A percentile compares a stretch with the other conserved stretches of the same genome.
These are phyloP conservation scores for Ogataea pini DNA, from an alignment of 805 yeast genomes.

Conservation along the genomic window DNA sequence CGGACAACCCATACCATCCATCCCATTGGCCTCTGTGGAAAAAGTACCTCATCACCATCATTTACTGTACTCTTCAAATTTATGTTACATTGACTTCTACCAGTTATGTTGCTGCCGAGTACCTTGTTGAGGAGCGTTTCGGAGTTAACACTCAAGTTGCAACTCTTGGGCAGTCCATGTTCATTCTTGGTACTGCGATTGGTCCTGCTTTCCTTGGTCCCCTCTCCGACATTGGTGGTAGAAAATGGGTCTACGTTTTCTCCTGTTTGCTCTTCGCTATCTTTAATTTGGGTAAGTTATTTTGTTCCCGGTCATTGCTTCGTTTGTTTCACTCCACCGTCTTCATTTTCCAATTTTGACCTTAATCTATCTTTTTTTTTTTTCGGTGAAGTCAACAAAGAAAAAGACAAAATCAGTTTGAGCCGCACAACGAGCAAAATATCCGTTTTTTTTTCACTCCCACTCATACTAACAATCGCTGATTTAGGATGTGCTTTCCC, in stretches of 20 bases:
- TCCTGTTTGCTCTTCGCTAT: slow-evolving; percentile 32
- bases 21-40: slow-evolving; percentile 31
- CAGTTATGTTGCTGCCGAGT: slow-evolving; percentile 36
- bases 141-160: slow-evolving; percentile 34
- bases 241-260: slow-evolving; percentile 39
- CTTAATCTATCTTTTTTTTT: no score
- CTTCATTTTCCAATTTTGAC: background rate
- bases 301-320: background rate
- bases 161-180: slow-evolving; percentile 38
- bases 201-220: slow-evolving; percentile 41
- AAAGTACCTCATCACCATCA: slow-evolving; percentile 28
- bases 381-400: background rate
- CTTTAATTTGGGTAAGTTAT: slow-evolving; percentile 33
- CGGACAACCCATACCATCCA: slow-evolving; percentile 36
- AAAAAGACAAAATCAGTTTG: background rate
- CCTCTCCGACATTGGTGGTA: slow-evolving; percentile 38
- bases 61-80: slow-evolving; percentile 34
- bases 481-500: slow-evolving; percentile 34
- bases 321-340: background rate
- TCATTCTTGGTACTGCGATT: slow-evolving; percentile 38
- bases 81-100: slow-evolving; percentile 38
- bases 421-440: background rate
- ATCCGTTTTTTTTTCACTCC: background rate
- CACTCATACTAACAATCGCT: slow-evolving; percentile 6
- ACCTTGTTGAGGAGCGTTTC: slow-evolving; percentile 29